These are phyloP conservation scores for Stagonosporopsis chrysanthemi DNA, from an alignment of 2,329 filamentous ascomycete species.

Conservation along the genomic window DNA sequence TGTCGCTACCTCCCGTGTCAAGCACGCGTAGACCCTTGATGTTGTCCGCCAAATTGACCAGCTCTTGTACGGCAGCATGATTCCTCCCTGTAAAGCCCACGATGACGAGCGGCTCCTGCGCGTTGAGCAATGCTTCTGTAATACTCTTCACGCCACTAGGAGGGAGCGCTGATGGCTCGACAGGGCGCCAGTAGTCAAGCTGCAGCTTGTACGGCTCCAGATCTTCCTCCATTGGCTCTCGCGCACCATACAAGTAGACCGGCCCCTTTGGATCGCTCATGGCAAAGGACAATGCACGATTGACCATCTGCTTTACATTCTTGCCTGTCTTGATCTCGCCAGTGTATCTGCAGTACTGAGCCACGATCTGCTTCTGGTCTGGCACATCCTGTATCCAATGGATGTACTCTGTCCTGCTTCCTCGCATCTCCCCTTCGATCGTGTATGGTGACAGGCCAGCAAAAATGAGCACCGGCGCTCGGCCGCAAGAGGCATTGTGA, in stretches of 20 bases:
- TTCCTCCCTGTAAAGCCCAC: conserved; percentile 77
- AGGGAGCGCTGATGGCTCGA: conserved; percentile 71
- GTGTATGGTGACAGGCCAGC: conserved; percentile 80
- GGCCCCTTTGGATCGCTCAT: conserved; percentile 79
- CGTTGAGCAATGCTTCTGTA: conserved; percentile 67
- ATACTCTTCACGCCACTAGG: conserved; percentile 64
- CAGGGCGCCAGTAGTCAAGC: conserved; percentile 73
- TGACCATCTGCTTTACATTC: conserved; percentile 90
- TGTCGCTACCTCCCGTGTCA: conserved; percentile 79
- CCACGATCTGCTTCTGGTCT: conserved; percentile 80
- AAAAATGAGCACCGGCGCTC: conserved; percentile 78
- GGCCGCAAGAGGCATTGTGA: conserved; percentile 78
- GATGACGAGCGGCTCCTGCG: conserved; percentile 72
- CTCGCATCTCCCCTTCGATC: conserved; percentile 77
- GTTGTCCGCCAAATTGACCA: conserved; percentile 72
- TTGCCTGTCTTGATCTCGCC: conserved; percentile 83
- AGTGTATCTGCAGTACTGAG: conserved; percentile 84
- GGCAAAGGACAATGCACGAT: conserved; percentile 83
- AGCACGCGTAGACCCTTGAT: conserved; percentile 74
- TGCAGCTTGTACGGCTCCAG: conserved; percentile 67
- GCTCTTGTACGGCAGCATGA: conserved; percentile 64
- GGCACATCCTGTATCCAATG: conserved; percentile 88
- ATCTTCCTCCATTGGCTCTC: conserved; percentile 85
- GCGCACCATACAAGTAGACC: conserved; percentile 78
- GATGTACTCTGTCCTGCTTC: conserved; percentile 77